Percentiles rank a stretch among this genome's conserved stretches.
Conservation (phyloP, 257 asterid genomes). For the Linderniella brevidens region DNA sequence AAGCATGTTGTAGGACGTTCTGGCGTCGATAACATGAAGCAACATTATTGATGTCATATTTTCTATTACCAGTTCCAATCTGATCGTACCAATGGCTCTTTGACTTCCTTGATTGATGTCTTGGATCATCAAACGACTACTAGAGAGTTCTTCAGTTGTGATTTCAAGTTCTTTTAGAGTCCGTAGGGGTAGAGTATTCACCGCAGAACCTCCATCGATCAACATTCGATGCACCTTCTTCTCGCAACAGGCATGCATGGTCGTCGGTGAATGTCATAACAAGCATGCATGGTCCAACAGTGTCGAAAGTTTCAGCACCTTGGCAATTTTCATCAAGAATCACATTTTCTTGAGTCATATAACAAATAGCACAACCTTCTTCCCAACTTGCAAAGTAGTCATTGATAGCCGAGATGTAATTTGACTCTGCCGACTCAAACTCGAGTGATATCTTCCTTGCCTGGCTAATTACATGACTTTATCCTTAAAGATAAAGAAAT, state of each 20-base stretch:
- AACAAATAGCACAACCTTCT: neutral
- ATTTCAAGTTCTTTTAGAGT: neutral
- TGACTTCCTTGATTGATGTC: neutral
- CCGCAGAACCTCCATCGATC: constrained; percentile 1
- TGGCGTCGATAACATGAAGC: neutral
- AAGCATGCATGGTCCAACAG: neutral
- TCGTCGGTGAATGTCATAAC: neutral
- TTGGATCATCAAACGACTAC: neutral
- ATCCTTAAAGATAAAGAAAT: neutral
- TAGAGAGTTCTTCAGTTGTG: neutral
- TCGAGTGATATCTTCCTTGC: neutral
- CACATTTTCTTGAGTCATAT: no score
- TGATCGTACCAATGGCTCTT: neutral
- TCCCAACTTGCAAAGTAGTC: neutral
- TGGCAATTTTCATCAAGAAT: no score
- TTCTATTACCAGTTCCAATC: no score
- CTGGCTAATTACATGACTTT: neutral
- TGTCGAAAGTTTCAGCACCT: neutral
- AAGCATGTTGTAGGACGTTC: neutral
- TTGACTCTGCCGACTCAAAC: neutral
- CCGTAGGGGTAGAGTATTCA: neutral
- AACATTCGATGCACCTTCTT: neutral
- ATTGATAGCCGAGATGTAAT: neutral
- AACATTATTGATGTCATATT: neutral
- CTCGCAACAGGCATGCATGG: no score